Evolutionary conservation across 305 asterid species (phyloP), one percentile per base, ranked within the genome.

Genomic region (Nicotiana rustica): DNA sequence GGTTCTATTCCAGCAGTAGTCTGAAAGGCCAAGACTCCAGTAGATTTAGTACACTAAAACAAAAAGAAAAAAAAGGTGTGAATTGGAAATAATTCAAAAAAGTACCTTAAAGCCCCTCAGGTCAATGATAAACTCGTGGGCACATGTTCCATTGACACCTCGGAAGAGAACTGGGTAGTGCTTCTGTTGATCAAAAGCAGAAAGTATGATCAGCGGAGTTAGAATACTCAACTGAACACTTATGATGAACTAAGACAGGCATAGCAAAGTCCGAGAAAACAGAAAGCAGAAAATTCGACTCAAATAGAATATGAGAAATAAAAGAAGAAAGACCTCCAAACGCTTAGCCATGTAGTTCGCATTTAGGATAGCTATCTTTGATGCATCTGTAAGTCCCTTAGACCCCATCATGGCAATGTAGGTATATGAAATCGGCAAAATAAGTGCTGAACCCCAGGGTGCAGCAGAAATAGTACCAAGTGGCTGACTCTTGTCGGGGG

Each of bases 361-460:
- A 59, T 92, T 96, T 91, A 96, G 87, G 87, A 96, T 96, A 79
- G 99, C 99, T 62, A 92, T 93, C 92, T 92, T 96, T 59, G 99
- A 96, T 77, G 99, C 99, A 15, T 96, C 97, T n/a, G 97, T 94
- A 83, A 96, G 92, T 49, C 99, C 99, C 87, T 90, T 86, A 17
- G 99, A 93, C 5, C 99, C 98, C 99, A 94, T 96, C 99, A 96
- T 96, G 81, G 93, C 87, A 81, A 94, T 96, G 88, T 94, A 96
- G 57, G 98, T 93, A 89, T 96, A 96, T 77, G 99, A 96, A 80
- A 96, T 96, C 2, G 99, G 99, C 89, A 96, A 88, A 83, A 96
- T 94, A 82, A 96, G 97, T 14, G 99, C 97, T 44, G 99, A 96
- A 29, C 99, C 99, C 99, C 99, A 96, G n/a, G 99, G 99, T 56